Base-by-base conservation (phyloP, 139 green algal species). In the Chlamydomonas asymmetrica region DNA sequence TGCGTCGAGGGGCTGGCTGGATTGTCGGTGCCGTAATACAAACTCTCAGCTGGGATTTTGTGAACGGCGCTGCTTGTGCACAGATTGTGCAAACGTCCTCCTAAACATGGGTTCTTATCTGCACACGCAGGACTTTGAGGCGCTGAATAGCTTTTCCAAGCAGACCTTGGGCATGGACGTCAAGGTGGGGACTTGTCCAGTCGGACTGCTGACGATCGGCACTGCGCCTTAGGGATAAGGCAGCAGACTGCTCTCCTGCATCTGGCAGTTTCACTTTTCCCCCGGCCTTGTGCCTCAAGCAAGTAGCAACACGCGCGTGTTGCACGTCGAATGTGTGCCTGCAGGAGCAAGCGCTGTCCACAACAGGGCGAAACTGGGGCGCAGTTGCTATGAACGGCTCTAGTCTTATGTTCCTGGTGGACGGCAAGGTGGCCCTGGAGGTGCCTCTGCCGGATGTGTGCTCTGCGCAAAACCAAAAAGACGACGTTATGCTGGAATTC, bases 401-500 rank as follows among this genome's bases (percentile, higher is more conserved):
- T 25, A 90, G 78, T 37, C 82, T 99, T 27, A 59, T 83, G 18
- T 99, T 98, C 77, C 80, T 82, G 43, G 86, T 94, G 35, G 91
- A 89, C 27, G 80, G 65, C 49, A 91, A 93, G 75, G 70, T 89
- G 41, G 78, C 86, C 18, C 97, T 99, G 75, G 82, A 94, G 49
- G 69, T 99, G 66, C 83, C 91, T 4, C 86, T 98, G 50, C 80
- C 89, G 3, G 91, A 98, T 64, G 92, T 99, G 52, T 82, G 69
- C 48, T 84, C 88, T 52, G 88, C 79, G 63, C 75, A 91, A 69
- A 80, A 91, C 56, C 79, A 65, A 37, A 91, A 93, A 68, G 94
- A 97, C 63, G 95, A 98, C 56, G 92, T 99, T 9, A 82, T 92
- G 80, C 74, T 98, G 39, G 90, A 98, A 86, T 95, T 99, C 60